Evolutionary conservation across 768 basidiomycete genomes (phyloP), one percentile per base, ranked within the genome.

Genomic region (Pleurotus tuoliensis): DNA sequence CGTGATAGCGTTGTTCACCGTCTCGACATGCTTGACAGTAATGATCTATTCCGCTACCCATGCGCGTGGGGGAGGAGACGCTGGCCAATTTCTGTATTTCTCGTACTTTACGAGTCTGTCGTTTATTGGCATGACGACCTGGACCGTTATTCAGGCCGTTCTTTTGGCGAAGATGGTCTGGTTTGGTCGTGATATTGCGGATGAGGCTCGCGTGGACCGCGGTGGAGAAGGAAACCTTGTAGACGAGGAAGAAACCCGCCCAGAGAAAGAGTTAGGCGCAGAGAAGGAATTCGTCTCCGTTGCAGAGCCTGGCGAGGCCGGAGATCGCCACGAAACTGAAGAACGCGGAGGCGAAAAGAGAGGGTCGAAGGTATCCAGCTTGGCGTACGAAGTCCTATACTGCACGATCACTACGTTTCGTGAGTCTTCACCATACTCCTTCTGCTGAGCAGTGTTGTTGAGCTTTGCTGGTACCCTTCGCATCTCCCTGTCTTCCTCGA

Each of bases 61-160:
- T 58, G 0, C 66, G 70, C 34, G 57, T 56, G 49, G 39, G 70
- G 44, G 12, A 45, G 43, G 40, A 20, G 20, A 30, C 30, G 34
- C 20, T 22, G 41, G 27, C 18, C 20, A 24, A 24, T 47, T 54
- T 22, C 44, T 40, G 11, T 86, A 71, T 70, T 77, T 85, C 60
- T 79, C 81, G 6, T 88, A 83, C 69, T 88, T 88, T 66, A 88
- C 87, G 0, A 61, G 81, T 57, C 75, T 88, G 1, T 77, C 82
- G 0, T 86, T 82, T 57, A 80, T 82, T 38, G 88, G 88, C 0
- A 61, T 87, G 1, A 74, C 78, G 16, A 75, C 84, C 18, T 90
- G 88, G 67, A 82, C 82, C 66, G 83, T 76, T 66, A 84, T 83
- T 0, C 66, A 86, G 1, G 73, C 77, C 3, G 70, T 80, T 1